Percentiles rank a stretch among this genome's conserved stretches.
These are phyloP conservation scores for Gaeumannomyces sp. DNA, from an alignment of 2,329 filamentous ascomycete genomes.

Conservation along the genomic window DNA sequence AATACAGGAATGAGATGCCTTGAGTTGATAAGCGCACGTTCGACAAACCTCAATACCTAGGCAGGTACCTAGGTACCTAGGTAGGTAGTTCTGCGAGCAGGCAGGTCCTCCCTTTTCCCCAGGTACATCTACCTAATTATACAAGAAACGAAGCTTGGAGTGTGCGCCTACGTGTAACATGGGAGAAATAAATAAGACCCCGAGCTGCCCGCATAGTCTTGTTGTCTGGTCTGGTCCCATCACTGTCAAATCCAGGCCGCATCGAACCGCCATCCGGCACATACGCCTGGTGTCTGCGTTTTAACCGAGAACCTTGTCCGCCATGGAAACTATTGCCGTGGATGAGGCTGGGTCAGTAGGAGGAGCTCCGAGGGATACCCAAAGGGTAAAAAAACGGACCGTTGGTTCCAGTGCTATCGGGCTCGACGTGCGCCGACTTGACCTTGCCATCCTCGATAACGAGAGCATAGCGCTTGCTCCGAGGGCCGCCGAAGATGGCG, in stretches of 20 bases:
- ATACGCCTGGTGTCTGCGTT: too few relatives aligned
- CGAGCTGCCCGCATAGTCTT: background rate
- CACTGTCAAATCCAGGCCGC: background rate
- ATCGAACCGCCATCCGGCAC: background rate
- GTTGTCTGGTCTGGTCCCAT: background rate
- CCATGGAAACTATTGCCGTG: slow-evolving; percentile 39
- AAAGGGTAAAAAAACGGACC: slow-evolving; percentile 10
- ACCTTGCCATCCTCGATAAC: slow-evolving; percentile 81
- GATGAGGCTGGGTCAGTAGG: background rate
- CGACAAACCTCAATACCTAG: too few relatives aligned
- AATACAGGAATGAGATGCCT: too few relatives aligned
- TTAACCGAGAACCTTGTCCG: slow-evolving; percentile 42
- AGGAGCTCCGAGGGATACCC: background rate
- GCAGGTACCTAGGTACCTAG: too few relatives aligned
- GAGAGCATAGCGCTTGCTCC: slow-evolving; percentile 84
- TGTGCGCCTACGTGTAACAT: background rate
- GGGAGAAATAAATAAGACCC: background rate
- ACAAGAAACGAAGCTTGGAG: background rate
- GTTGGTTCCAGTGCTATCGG: slow-evolving; percentile 77
- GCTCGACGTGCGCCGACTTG: slow-evolving; percentile 73
- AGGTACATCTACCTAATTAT: background rate
- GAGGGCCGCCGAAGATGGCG: slow-evolving; percentile 72
- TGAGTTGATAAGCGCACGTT: too few relatives aligned
- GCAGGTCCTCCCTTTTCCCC: too few relatives aligned
- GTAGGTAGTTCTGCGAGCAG: too few relatives aligned